Base-by-base conservation (phyloP, 208 protist species). In the Leishmania turanica region DNA sequence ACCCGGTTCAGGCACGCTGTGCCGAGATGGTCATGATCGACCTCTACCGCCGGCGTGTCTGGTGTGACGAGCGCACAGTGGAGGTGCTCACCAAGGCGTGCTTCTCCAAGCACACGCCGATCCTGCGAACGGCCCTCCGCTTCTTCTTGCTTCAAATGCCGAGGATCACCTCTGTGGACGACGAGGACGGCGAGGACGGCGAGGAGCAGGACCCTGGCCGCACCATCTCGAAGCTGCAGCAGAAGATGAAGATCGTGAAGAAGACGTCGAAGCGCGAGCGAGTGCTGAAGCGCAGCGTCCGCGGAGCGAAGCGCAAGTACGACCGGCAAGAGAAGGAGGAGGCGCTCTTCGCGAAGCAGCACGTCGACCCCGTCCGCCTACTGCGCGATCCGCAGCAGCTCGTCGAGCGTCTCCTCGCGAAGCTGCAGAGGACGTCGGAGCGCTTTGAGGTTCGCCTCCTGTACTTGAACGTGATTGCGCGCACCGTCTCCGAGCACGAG, bases 1-100 rank as follows among this genome's bases (percentile, higher is more conserved):
- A 98, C 80, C 84, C 93, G 19, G 88, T 98, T 19, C 98, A 99
- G 83, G 97, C 98, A 5, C 91, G 98, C 2, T 98, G 98, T 81
- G 98, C 97, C 17, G 92, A 99, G 64, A 93, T 98, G 75, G 96
- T 99, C 40, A 99, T 99, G 96, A 98, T 99, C 77, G 97, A 99
- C 78, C 92, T 99, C 37, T 99, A 99, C 91, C 92, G 96, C n/a
- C 95, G 98, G 56, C 91, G 97, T 37, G 93, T 99, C 47, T 99
- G 98, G 98, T 92, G 88, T 65, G 91, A 96, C 82, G 92, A 98
- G 86, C 91, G 95, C 31, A 98, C 90, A 27, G 99, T 99, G 13
- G 99, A 99, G 90, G 98, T 99, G 31, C 94, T 99, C 56, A 96
- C 94, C 34, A 92, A 92, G 74, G 98, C 96, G 40, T 98, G 97